These are phyloP conservation scores for Ustilago tritici DNA, from an alignment of 1,284 basidiomycete genomes.

Conservation along the genomic window DNA sequence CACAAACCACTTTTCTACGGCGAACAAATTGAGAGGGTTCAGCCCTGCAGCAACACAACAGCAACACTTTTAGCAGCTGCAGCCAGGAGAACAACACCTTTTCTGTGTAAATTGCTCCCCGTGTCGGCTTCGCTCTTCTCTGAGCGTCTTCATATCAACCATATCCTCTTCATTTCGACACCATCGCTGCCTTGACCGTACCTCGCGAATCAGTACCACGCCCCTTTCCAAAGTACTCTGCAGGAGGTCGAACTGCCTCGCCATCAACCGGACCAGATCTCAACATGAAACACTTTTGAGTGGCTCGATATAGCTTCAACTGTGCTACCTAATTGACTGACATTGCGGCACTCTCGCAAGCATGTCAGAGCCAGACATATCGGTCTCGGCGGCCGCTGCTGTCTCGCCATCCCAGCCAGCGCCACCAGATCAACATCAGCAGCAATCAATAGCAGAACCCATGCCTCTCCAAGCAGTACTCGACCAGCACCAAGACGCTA, in stretches of 20 bases:
- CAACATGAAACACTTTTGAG: not conserved
- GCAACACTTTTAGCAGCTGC: not conserved
- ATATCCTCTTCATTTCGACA: not conserved
- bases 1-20: too few relatives aligned
- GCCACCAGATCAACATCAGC: not conserved
- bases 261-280: not conserved
- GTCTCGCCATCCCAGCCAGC: not conserved
- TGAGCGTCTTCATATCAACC: not conserved
- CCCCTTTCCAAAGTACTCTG: not conserved
- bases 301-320: not conserved
- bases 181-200: not conserved
- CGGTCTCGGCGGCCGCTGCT: not conserved
- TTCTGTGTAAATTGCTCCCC: not conserved
- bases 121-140: not conserved
- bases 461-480: conserved; percentile 12
- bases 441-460: not conserved
- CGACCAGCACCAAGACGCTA: not conserved
- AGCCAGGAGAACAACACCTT: conserved; percentile 13
- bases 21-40: too few relatives aligned
- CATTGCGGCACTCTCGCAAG: not conserved
- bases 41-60: not conserved
- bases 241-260: not conserved
- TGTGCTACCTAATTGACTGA: too few relatives aligned
- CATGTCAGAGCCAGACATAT: not conserved
- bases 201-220: not conserved